phyloP scores from a whole-genome alignment of 2,329 filamentous ascomycete species.

The Penicillium glabrum region DNA sequence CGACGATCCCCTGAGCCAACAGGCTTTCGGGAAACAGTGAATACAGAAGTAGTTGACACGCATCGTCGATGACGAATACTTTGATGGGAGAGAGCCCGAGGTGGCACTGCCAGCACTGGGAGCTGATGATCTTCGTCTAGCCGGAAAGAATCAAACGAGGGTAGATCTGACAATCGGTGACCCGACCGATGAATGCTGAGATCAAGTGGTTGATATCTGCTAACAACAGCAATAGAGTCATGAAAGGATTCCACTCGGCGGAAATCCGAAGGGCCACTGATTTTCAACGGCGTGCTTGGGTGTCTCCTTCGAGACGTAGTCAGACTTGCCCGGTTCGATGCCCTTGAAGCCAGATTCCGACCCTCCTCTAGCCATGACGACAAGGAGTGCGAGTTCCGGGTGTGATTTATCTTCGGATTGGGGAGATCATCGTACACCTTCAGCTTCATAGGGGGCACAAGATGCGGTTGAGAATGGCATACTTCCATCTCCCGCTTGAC shows the following conservation, averaged over 20 bases:
- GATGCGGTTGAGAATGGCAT: constrained; percentile 47
- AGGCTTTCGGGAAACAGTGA: constrained; percentile 38
- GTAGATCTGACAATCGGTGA: constrained; percentile 46
- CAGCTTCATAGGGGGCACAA: constrained; percentile 48
- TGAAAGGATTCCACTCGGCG: constrained; percentile 34
- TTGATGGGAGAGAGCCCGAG: constrained; percentile 31
- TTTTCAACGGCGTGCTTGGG: constrained; percentile 33
- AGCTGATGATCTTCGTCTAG: constrained; percentile 27
- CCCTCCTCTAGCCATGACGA: constrained; percentile 43
- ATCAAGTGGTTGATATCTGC: constrained; percentile 43
- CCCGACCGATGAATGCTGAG: constrained; percentile 48
- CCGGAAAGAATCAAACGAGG: constrained; percentile 43
- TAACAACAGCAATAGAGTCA: constrained; percentile 6
- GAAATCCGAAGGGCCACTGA: constrained; percentile 46
- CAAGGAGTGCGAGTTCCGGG: constrained; percentile 30
- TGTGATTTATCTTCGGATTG: constrained; percentile 29
- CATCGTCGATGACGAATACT: constrained; percentile 18
- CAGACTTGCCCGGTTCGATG: constrained; percentile 44
- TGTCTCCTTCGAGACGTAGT: constrained; percentile 41
- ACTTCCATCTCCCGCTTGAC: constrained; percentile 45
- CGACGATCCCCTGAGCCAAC: constrained; percentile 33
- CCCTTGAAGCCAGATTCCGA: constrained; percentile 37
- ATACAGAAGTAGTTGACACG: constrained; percentile 26
- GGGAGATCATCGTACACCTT: constrained; percentile 43
- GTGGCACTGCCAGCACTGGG: constrained; percentile 30